Evolutionary conservation across 495 filamentous ascomycete genomes (phyloP).

Genomic region (Pyrenopolyporus hunteri): DNA sequence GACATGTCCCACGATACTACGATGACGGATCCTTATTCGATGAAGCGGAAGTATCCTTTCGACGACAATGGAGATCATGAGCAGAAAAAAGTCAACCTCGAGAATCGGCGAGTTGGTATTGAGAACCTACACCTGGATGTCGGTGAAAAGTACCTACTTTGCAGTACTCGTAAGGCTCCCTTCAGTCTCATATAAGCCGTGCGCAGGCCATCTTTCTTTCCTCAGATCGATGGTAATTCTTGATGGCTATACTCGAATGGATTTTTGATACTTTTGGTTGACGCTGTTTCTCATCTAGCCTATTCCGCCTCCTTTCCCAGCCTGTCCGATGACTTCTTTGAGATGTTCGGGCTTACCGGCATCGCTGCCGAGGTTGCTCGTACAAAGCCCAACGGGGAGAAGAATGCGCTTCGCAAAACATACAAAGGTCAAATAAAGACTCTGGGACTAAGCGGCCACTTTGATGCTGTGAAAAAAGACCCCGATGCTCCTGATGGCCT

Average conservation of each 20-base stretch:
- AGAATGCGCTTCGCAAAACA: slow-evolving; percentile 63
- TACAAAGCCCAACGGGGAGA: slow-evolving; percentile 59
- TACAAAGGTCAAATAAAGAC: slow-evolving; percentile 65
- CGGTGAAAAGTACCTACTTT: slow-evolving; percentile 63
- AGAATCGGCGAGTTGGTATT: slow-evolving; percentile 59
- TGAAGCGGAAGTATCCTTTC: slow-evolving; percentile 60
- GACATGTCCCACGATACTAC: slow-evolving; percentile 50
- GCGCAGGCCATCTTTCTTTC: slow-evolving; percentile 8
- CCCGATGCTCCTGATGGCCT: slow-evolving; percentile 45
- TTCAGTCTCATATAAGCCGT: slow-evolving; percentile 41
- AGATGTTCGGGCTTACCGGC: slow-evolving; percentile 53
- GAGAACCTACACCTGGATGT: slow-evolving; percentile 62
- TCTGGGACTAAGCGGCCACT: slow-evolving; percentile 58
- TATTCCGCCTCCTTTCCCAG: slow-evolving; percentile 49
- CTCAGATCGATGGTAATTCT: slow-evolving; percentile 12
- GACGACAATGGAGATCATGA: slow-evolving; percentile 56
- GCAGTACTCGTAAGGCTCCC: slow-evolving; percentile 67
- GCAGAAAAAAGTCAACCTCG: slow-evolving; percentile 62
- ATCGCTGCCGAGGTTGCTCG: slow-evolving; percentile 60
- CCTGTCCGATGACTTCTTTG: slow-evolving; percentile 58
- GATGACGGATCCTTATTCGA: slow-evolving; percentile 51
- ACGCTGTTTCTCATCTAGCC: slow-evolving; percentile 55
- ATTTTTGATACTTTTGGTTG: slow-evolving; percentile 49
- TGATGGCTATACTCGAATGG: slow-evolving; percentile 23
- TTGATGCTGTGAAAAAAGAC: slow-evolving; percentile 58